Conservation (phyloP, 2,329 filamentous ascomycete species). For the Exophiala xenobiotica region DNA sequence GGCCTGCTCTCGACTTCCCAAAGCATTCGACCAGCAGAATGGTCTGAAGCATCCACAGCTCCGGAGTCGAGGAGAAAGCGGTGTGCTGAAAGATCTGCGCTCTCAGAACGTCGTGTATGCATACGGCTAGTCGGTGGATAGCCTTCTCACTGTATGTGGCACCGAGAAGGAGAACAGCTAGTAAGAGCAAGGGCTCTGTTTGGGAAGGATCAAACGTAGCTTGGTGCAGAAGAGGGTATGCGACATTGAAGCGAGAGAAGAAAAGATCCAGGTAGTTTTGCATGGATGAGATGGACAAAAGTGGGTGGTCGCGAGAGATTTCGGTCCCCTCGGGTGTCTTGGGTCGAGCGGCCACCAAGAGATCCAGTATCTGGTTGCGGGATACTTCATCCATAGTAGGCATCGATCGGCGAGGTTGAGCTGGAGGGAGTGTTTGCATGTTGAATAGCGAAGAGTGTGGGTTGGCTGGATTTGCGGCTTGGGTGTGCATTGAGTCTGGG, state of each 20-base stretch:
- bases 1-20: constrained; percentile 62
- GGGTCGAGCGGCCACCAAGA: constrained; percentile 53
- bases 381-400: constrained; percentile 36
- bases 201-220: constrained; percentile 55
- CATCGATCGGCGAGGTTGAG: constrained; percentile 15
- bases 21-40: constrained; percentile 65
- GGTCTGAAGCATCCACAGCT: constrained; percentile 61
- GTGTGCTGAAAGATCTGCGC: constrained; percentile 60
- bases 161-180: constrained; percentile 58
- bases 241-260: constrained; percentile 60
- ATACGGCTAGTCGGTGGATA: constrained; percentile 60
- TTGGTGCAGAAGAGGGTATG: constrained; percentile 60
- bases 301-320: constrained; percentile 50
- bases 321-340: constrained; percentile 49
- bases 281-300: constrained; percentile 52
- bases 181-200: constrained; percentile 54
- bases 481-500: constrained; percentile 1
- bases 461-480: neutral
- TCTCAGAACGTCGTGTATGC: constrained; percentile 60
- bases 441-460: neutral
- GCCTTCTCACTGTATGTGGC: constrained; percentile 61
- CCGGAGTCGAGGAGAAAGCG: constrained; percentile 58
- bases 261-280: constrained; percentile 60
- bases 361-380: constrained; percentile 46
- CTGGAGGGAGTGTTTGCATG: constrained; percentile 2